Base-by-base conservation (phyloP, 2,329 filamentous ascomycete genomes). In the Penicillium rolfsii region DNA sequence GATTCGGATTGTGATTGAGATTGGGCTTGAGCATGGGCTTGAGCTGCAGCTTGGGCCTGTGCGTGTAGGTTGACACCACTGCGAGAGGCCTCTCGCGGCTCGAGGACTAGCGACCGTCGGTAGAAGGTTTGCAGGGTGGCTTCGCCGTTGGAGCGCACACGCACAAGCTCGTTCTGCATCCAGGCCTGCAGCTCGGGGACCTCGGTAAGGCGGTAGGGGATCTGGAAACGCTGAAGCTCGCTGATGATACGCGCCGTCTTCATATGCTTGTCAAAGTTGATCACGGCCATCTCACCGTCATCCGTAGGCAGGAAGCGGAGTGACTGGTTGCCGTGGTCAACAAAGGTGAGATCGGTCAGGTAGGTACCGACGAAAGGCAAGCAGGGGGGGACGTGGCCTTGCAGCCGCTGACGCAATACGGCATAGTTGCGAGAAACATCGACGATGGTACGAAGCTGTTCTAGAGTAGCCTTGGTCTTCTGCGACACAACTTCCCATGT, bases 191-290 rank as follows among this genome's bases (percentile, higher is more conserved):
- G 84, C 70, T 98, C 94, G 0, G 91, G 87, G 4, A 98, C 82
- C 72, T 95, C 90, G 1, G 85, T 85, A 19, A 99, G 84, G 6
- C 89, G 86, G 75, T 98, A 98, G 0, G 93, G 92, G 22, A 97
- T 91, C 77, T 99, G 95, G 81, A 98, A 98, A 19, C 93, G 89
- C 76, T 99, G 95, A 7, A 99, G 85, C 70, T 98, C 94, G 64
- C 91, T 91, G 70, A 99, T 96, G 73, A 98, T 96, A 78, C 93
- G 95, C 49, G 94, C 93, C 2, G 93, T 98, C 68, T 93, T 91
- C 70, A 88, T 90, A 75, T 98, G 93, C 80, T 98, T 98, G 82
- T 98, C 94, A 71, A 97, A 98, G 79, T 99, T 99, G 83, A 99
- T 92, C 35, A 98, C 91, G 0, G 88, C 87, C 70, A 91, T 84